Evolutionary conservation across 805 yeast species (phyloP).

Genomic region (Metschnikowia lachancei): DNA sequence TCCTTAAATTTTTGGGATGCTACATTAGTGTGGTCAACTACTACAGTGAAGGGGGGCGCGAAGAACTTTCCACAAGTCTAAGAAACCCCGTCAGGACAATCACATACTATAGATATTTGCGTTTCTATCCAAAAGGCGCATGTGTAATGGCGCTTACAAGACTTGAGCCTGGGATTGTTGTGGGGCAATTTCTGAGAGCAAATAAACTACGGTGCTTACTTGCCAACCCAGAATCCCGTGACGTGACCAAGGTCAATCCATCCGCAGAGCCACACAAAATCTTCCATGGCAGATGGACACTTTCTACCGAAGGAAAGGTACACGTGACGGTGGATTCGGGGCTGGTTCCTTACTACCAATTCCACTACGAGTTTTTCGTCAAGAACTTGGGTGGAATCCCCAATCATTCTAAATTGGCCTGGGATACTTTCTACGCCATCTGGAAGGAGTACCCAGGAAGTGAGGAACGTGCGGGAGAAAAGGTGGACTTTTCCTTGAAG

Average conservation of each 20-base stretch:
- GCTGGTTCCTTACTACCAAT: slow-evolving; percentile 56
- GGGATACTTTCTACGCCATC: slow-evolving; percentile 63
- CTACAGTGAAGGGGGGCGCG: slow-evolving; percentile 75
- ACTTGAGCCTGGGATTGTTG: slow-evolving; percentile 66
- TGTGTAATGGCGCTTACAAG: slow-evolving; percentile 69
- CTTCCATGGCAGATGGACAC: slow-evolving; percentile 55
- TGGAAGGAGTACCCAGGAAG: slow-evolving; percentile 38
- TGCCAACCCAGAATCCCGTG: slow-evolving; percentile 18
- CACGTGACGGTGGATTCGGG: slow-evolving; percentile 54
- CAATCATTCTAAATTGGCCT: slow-evolving; percentile 66
- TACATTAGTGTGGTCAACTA: slow-evolving; percentile 85
- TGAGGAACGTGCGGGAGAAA: slow-evolving; percentile 51
- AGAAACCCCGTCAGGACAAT: slow-evolving; percentile 75
- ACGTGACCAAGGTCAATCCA: slow-evolving; percentile 13
- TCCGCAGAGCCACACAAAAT: slow-evolving; percentile 32
- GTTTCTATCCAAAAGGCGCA: slow-evolving; percentile 78
- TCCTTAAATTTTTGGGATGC: slow-evolving; percentile 74
- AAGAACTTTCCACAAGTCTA: slow-evolving; percentile 65
- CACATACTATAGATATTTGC: slow-evolving; percentile 80
- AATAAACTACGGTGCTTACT: slow-evolving; percentile 22
- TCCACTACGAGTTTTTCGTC: slow-evolving; percentile 62
- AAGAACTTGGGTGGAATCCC: slow-evolving; percentile 54
- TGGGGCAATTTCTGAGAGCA: slow-evolving; percentile 49
- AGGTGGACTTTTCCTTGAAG: slow-evolving; percentile 49
- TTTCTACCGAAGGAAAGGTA: slow-evolving; percentile 51